Conservation (phyloP, 352 stramenopile species). For the Phytophthora meadii region DNA sequence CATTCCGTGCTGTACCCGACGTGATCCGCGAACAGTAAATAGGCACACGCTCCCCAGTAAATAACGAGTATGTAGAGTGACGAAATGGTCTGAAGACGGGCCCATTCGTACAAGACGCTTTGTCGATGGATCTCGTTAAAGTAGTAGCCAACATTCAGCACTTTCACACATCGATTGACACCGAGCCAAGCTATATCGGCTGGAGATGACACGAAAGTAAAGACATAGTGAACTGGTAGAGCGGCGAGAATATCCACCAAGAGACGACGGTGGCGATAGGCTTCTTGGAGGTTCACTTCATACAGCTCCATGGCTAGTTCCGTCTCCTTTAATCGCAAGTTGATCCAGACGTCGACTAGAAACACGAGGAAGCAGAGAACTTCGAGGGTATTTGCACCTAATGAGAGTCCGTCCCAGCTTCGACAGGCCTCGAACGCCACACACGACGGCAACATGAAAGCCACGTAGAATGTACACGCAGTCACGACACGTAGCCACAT, state of each 20-base stretch:
- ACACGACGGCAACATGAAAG: not conserved
- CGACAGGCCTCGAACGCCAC: not conserved
- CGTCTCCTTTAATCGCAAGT: not conserved
- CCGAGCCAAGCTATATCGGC: not conserved
- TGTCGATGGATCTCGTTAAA: not conserved
- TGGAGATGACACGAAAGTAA: not conserved
- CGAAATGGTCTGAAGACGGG: not conserved
- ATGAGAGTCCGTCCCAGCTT: not conserved
- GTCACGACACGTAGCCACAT: not conserved
- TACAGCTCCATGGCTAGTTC: not conserved
- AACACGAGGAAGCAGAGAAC: not conserved
- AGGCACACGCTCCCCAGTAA: not conserved
- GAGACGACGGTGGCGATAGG: not conserved
- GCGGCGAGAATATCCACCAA: not conserved
- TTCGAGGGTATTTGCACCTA: not conserved
- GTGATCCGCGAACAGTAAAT: not conserved
- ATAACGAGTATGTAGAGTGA: not conserved
- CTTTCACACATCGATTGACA: not conserved
- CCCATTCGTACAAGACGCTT: not conserved
- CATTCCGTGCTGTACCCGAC: constrained; percentile 43
- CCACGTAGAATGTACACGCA: not conserved
- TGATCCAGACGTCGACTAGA: not conserved
- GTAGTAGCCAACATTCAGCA: not conserved
- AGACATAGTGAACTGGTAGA: not conserved
- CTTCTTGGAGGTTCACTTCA: not conserved